Conservation (phyloP, 2,329 filamentous ascomycete genomes). For the Coniochaeta ligniaria region DNA sequence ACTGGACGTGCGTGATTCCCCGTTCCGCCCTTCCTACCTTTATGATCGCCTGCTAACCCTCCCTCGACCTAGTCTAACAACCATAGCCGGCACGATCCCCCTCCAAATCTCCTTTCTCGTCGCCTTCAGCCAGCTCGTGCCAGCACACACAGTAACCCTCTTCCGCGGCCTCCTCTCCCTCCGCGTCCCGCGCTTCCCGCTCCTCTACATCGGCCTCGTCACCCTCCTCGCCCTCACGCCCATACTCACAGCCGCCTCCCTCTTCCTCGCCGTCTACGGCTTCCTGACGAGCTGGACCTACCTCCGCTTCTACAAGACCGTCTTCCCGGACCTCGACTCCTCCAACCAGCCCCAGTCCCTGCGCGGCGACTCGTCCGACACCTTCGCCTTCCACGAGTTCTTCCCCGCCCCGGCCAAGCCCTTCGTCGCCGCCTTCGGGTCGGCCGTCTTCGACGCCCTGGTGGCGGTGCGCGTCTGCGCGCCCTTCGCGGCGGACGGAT, state of each 20-base stretch:
- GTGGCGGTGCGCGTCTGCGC: constrained; percentile 72
- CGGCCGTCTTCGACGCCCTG: constrained; percentile 66
- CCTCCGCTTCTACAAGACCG: constrained; percentile 85
- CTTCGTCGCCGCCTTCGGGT: constrained; percentile 64
- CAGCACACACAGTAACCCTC: constrained; percentile 92
- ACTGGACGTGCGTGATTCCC: constrained; percentile 51
- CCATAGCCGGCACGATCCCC: constrained; percentile 81
- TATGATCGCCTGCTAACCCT: constrained; percentile 8
- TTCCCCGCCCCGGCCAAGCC: constrained; percentile 83
- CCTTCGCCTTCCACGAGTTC: constrained; percentile 92
- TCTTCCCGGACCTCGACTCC: constrained; percentile 61
- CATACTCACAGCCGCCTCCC: constrained; percentile 60
- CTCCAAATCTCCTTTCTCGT: constrained; percentile 92
- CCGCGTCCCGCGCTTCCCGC: constrained; percentile 65
- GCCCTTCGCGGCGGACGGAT: constrained; percentile 77
- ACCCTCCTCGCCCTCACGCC: constrained; percentile 55
- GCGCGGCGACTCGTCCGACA: constrained; percentile 89
- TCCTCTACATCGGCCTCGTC: constrained; percentile 70
- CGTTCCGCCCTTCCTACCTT: constrained; percentile 6
- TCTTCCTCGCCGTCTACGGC: constrained; percentile 73
- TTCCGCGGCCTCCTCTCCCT: constrained; percentile 84
- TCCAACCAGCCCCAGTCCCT: constrained; percentile 51
- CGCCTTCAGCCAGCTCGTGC: constrained; percentile 94
- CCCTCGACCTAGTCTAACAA: constrained; percentile 53
- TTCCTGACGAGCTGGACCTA: constrained; percentile 91